Evolutionary conservation across 768 basidiomycete species (phyloP), one percentile per base, ranked within the genome.

Genomic region (Saitozyma podzolica): DNA sequence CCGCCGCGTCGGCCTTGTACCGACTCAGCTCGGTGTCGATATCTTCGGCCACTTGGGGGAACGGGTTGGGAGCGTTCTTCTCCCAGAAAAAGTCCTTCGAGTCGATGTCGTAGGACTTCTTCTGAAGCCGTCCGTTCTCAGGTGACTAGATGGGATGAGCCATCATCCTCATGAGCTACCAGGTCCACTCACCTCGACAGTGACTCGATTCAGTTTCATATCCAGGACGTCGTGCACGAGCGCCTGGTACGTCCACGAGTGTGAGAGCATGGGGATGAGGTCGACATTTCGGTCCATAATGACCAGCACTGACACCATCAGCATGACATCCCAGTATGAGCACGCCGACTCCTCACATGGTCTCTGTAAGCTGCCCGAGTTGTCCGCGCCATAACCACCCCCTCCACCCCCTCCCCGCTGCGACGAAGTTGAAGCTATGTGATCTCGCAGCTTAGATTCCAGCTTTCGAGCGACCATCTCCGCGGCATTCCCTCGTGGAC

Each of bases 21-120:
- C 88, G 87, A 80, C 88, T 92, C 68, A 98, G 80, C 78, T 97
- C 96, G 7, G 83, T 71, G 73, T 99, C 92, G 56, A 99, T 97
- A 66, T 98, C 95, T 76, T 96, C 96, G 2, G 96, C 95, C 5
- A 99, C 96, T 69, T 96, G 91, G 45, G 96, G 96, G 84, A 99
- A 99, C 6, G 95, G 95, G 63, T 90, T 91, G 8, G 91, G 88
- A 0, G 94, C 92, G 73, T 98, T 96, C 77, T 90, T 92, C 2
- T 88, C 89, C 96, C 96, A 99, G 83, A 99, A 99, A 81, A 96
- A 99, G 80, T 99, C 96, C 74, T 95, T 97, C 19, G 91, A 88
- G 80, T 98, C 96, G 41, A 99, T 87, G 80, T 99, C 96, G 70
- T 98, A 97, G 0, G 91, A 88, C 64, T 81, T 81, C 80, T 88